Evolutionary conservation across 1,284 basidiomycete genomes (phyloP), one percentile per base, ranked within the genome.

Genomic region (Ceratobasidium sp.): DNA sequence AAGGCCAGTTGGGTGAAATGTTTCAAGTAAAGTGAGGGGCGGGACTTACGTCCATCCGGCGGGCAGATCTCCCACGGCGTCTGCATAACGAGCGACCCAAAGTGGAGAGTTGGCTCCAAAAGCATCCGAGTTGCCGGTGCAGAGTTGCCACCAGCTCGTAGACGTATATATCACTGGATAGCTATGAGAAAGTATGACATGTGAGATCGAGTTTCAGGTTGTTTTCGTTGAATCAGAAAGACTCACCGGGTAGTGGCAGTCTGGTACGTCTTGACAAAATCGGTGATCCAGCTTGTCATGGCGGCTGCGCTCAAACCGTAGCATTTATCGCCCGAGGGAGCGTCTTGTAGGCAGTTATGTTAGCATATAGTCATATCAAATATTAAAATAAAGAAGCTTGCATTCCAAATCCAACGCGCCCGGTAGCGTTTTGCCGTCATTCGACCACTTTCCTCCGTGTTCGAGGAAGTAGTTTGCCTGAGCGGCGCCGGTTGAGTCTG

Each of bases 251-350:
- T 85, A 6, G 90, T 91, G 12, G 82, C 78, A 6, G 86, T 78
- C 20, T 89, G 80, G 82, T 93, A 93, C 0, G 91, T 92, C 81
- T 87, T 84, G 0, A 90, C 90, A 83, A 92, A 92, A 81, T 89
- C 88, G 56, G 83, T 80, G 78, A 93, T 87, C 91, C 91, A 93
- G 23, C 85, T 82, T 33, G 91, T 89, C 90, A 93, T 91, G 0
- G 84, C 82, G 3, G 89, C 81, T 15, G 85, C 82, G 61, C 86
- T 88, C 79, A 91, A 82, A n/a, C 87, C 90, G 81, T 91, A 92
- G 84, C 91, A 93, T 74, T 33, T 61, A 56, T 56, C 52, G 5
- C 52, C 52, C n/a, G 20, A 23, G 7, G 52, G 52, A 5, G 52
- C 52, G n/a, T 56, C n/a, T 56, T 52, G 15, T n/a, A n/a, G 20